Conservation (phyloP, 805 yeast species). For the Suhomyces kilbournensis region DNA sequence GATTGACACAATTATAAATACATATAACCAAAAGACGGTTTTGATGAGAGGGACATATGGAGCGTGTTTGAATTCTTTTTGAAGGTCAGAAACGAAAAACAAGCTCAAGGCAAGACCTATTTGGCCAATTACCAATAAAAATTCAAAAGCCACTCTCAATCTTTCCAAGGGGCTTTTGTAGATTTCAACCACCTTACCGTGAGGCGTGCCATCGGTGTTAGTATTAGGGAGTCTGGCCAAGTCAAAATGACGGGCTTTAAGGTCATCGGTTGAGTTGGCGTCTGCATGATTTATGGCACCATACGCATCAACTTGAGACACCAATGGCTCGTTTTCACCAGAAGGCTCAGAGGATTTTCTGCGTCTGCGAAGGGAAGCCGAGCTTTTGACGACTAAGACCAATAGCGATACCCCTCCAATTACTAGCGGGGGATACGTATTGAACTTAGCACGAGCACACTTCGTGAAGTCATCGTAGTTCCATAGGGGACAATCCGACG, state of each 20-base stretch:
- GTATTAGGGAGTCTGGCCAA: conserved; percentile 51
- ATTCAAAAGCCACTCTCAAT: conserved; percentile 50
- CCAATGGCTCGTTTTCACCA: conserved; percentile 31
- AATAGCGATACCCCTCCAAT: conserved; percentile 27
- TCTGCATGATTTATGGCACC: conserved; percentile 23
- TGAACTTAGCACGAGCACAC: conserved; percentile 47
- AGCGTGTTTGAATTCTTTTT: conserved; percentile 30
- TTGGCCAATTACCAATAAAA: conserved; percentile 42
- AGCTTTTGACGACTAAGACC: conserved; percentile 21
- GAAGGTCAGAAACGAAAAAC: conserved; percentile 27
- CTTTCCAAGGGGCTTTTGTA: conserved; percentile 53
- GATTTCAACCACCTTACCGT: conserved; percentile 49
- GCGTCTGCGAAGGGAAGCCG: conserved; percentile 9
- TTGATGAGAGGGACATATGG: conserved; percentile 26
- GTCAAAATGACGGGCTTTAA: conserved; percentile 65
- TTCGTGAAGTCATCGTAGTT: conserved; percentile 57
- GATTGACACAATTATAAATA: conserved; percentile 34
- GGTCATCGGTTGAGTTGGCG: conserved; percentile 12
- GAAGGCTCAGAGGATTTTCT: conserved; percentile 7
- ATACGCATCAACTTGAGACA: conserved; percentile 31
- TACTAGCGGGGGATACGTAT: conserved; percentile 30
- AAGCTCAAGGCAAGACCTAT: conserved; percentile 35
- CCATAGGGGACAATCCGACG: conserved; percentile 40
- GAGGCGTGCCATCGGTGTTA: conserved; percentile 59
- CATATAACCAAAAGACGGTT: conserved; percentile 43